Percentiles rank a stretch among this genome's conserved stretches.
Conservation (phyloP, 805 yeast species). For the Pichia nakasei region DNA sequence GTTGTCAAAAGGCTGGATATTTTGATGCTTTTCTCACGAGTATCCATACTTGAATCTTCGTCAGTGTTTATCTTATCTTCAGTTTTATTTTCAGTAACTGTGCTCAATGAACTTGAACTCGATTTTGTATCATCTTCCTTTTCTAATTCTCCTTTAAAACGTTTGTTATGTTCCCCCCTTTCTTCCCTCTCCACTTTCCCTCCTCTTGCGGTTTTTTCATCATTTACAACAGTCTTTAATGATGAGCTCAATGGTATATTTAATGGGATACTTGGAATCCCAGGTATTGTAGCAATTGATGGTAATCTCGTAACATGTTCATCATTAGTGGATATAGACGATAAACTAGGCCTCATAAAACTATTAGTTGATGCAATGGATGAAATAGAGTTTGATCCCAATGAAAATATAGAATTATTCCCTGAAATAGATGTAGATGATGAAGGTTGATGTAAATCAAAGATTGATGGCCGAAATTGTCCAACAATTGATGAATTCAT, state of each 20-base stretch:
- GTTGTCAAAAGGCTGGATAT: too few relatives aligned
- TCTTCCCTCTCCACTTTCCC: not conserved
- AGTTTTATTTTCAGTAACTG: not conserved
- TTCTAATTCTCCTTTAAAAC: not conserved
- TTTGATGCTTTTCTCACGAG: too few relatives aligned
- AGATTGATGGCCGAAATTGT: conserved; percentile 13
- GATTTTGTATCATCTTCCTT: not conserved
- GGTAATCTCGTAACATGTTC: not conserved
- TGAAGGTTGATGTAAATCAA: conserved; percentile 12
- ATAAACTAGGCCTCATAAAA: conserved; percentile 19
- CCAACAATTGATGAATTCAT: not conserved
- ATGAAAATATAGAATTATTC: conserved; percentile 21
- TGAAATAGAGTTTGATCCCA: conserved; percentile 16
- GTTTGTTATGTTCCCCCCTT: not conserved
- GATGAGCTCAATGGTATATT: not conserved
- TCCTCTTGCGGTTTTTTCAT: not conserved
- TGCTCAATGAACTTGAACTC: not conserved
- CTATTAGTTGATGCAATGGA: conserved; percentile 14
- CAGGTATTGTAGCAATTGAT: not conserved
- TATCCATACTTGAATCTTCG: too few relatives aligned
- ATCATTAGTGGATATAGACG: conserved; percentile 18
- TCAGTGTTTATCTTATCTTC: too few relatives aligned
- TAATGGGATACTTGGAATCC: not conserved
- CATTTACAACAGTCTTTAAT: not conserved
- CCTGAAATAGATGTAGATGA: conserved; percentile 20